Percentiles rank a stretch among this genome's conserved stretches.
phyloP scores from a whole-genome alignment of 1,139 yeast species.

The Saccharomycopsis hybrid region DNA sequence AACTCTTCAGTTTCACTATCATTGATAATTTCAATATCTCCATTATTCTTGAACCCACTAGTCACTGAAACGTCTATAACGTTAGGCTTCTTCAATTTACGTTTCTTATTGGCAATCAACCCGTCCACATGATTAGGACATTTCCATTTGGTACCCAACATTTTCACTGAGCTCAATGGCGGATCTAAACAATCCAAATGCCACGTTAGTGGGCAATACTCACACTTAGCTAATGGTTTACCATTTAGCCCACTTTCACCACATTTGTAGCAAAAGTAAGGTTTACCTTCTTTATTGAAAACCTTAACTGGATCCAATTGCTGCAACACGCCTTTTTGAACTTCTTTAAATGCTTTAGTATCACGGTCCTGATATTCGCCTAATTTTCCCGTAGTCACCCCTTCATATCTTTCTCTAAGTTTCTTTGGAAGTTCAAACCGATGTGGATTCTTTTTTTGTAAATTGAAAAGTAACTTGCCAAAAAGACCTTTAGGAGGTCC shows the following conservation, averaged over 20 bases:
- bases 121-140: constrained; percentile 84
- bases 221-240: constrained; percentile 64
- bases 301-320: constrained; percentile 53
- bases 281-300: constrained; percentile 53
- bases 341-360: constrained; percentile 41
- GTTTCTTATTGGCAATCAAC: constrained; percentile 31
- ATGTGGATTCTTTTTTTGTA: constrained; percentile 59
- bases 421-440: constrained; percentile 65
- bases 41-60: constrained; percentile 58
- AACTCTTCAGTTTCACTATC: constrained; percentile 31
- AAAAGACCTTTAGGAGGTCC: constrained; percentile 41
- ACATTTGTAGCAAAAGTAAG: constrained; percentile 65
- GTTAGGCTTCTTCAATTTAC: constrained; percentile 47
- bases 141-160: constrained; percentile 80
- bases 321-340: constrained; percentile 36
- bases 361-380: constrained; percentile 69
- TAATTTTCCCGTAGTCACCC: constrained; percentile 57
- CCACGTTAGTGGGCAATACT: constrained; percentile 83
- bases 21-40: constrained; percentile 56
- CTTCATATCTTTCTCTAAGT: constrained; percentile 67
- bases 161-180: constrained; percentile 70
- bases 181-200: constrained; percentile 83
- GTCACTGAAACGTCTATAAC: constrained; percentile 50
- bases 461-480: constrained; percentile 53
- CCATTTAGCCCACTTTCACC: constrained; percentile 54